phyloP scores from a whole-genome alignment of 2,329 filamentous ascomycete genomes.

The Cadophora malorum region DNA sequence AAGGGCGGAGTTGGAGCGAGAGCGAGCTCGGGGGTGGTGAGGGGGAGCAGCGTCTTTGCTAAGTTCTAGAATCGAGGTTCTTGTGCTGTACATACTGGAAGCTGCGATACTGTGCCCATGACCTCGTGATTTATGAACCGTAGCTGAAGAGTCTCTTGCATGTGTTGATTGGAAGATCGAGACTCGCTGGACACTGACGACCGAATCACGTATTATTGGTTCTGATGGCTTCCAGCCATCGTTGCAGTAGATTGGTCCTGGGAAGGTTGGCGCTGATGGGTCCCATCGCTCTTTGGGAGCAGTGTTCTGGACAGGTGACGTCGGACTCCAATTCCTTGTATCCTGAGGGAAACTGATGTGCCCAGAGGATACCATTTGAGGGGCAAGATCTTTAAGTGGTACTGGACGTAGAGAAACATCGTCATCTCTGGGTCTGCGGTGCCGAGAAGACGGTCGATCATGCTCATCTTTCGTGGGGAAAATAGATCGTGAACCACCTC shows the following conservation, averaged over 20 bases:
- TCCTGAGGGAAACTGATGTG: conserved; percentile 29
- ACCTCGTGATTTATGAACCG: not conserved
- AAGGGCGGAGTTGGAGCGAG: conserved; percentile 10
- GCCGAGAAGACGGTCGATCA: conserved; percentile 20
- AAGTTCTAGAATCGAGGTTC: conserved; percentile 25
- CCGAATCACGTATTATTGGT: conserved; percentile 25
- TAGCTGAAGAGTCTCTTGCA: not conserved
- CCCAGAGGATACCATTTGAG: conserved; percentile 13
- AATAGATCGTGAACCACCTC: conserved; percentile 28
- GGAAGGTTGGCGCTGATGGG: conserved; percentile 10
- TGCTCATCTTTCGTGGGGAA: conserved; percentile 26
- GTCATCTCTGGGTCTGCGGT: conserved; percentile 16
- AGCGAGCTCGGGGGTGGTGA: conserved; percentile 17
- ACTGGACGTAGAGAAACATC: conserved; percentile 19
- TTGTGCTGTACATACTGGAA: conserved; percentile 33
- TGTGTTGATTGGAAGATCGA: conserved; percentile 21
- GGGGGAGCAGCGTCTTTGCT: not conserved
- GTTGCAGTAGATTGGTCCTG: conserved; percentile 15
- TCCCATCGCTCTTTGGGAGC: conserved; percentile 21
- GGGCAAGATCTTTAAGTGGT: conserved; percentile 25
- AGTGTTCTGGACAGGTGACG: conserved; percentile 25
- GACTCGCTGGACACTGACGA: conserved; percentile 24
- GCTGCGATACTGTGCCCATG: conserved; percentile 25
- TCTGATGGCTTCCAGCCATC: not conserved
- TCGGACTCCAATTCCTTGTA: conserved; percentile 29